Evolutionary conservation across 805 yeast species (phyloP).

Genomic region (Candida gorgasii): DNA sequence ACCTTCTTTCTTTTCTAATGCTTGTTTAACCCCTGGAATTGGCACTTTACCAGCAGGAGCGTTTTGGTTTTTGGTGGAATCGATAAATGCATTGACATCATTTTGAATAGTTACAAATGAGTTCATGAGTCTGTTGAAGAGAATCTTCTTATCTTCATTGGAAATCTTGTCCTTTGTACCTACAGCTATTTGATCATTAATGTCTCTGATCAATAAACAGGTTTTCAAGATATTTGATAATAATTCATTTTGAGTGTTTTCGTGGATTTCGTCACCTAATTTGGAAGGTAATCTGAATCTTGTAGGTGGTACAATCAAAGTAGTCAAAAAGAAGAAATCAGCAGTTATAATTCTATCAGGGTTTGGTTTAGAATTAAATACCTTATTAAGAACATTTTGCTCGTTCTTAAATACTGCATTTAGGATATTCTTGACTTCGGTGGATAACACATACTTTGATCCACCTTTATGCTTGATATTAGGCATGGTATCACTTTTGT

Average conservation of each 20-base stretch:
- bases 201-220: slow-evolving; percentile 78
- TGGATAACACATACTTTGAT: slow-evolving; percentile 81
- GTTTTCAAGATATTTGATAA: slow-evolving; percentile 79
- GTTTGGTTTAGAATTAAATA: slow-evolving; percentile 82
- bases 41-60: slow-evolving; percentile 68
- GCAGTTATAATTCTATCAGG: slow-evolving; percentile 50
- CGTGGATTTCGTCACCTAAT: slow-evolving; percentile 94
- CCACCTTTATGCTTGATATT: slow-evolving; percentile 64
- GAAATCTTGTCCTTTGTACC: slow-evolving; percentile 34
- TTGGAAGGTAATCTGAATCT: slow-evolving; percentile 96
- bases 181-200: slow-evolving; percentile 77
- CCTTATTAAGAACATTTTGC: slow-evolving; percentile 60
- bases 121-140: slow-evolving; percentile 90
- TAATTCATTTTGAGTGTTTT: slow-evolving; percentile 88
- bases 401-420: slow-evolving; percentile 76
- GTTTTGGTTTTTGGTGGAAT: slow-evolving; percentile 84
- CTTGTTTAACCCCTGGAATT: slow-evolving; percentile 95
- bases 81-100: slow-evolving; percentile 92
- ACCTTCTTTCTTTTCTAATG: slow-evolving; percentile 97
- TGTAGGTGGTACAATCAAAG: slow-evolving; percentile 92
- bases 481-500: slow-evolving; percentile 36
- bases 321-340: slow-evolving; percentile 87
- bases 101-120: slow-evolving; percentile 93
- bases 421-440: slow-evolving; percentile 81
- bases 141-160: slow-evolving; percentile 69